These are phyloP conservation scores for Datura wrightii DNA, from an alignment of 257 asterid genomes.

Conservation along the genomic window DNA sequence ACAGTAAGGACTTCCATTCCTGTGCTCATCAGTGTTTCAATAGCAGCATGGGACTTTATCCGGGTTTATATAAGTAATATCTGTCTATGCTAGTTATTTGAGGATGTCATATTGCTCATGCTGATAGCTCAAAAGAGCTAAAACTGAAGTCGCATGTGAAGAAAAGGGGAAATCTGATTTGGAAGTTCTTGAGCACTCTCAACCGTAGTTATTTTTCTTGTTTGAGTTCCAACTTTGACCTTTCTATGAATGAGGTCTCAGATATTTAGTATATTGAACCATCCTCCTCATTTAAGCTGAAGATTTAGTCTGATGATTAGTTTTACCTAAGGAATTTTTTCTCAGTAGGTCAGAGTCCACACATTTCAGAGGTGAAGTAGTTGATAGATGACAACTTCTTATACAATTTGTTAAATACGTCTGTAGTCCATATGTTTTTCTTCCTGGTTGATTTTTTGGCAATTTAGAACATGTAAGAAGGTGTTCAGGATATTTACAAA, in stretches of 20 bases:
- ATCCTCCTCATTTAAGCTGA: constrained; percentile 24
- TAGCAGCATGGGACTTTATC: background rate
- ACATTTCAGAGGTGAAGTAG: background rate
- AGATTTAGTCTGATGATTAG: background rate
- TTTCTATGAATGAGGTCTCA: background rate
- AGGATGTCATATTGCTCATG: background rate
- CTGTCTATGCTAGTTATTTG: background rate
- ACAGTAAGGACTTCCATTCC: background rate
- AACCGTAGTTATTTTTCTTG: background rate
- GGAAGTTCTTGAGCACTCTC: background rate
- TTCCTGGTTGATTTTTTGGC: background rate
- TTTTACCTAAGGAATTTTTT: background rate
- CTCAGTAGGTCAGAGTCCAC: background rate
- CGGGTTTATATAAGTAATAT: background rate
- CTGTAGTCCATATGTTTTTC: background rate
- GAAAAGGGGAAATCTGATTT: background rate
- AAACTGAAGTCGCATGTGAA: constrained; percentile 1
- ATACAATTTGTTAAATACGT: background rate
- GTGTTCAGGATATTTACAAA: constrained; percentile 9
- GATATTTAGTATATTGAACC: background rate
- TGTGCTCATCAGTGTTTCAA: background rate
- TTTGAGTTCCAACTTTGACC: constrained; percentile 15
- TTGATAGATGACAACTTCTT: background rate
- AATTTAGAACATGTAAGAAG: background rate
- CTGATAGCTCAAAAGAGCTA: background rate